phyloP scores from a whole-genome alignment of 2,329 filamentous ascomycete species.

The Claviceps purpurea region DNA sequence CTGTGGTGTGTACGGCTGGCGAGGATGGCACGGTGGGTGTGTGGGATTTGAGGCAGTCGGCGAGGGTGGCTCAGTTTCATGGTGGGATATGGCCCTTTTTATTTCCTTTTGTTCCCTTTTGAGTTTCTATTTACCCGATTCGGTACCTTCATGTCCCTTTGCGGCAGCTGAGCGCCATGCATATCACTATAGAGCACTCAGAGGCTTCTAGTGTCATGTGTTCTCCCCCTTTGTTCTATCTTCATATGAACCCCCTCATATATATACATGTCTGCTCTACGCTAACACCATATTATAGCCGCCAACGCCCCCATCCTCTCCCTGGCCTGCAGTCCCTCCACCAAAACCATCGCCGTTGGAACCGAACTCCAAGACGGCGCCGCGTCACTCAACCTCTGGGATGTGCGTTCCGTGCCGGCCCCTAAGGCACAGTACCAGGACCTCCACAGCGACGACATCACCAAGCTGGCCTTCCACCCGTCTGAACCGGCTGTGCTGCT shows the following conservation, averaged over 20 bases:
- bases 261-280: constrained; percentile 4
- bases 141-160: neutral
- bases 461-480: constrained; percentile 46
- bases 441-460: constrained; percentile 55
- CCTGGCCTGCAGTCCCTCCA: constrained; percentile 44
- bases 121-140: neutral
- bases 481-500: constrained; percentile 47
- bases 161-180: no score
- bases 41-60: constrained; percentile 47
- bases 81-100: constrained; percentile 22
- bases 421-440: constrained; percentile 45
- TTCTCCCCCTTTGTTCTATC: neutral
- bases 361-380: constrained; percentile 57
- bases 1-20: constrained; percentile 54
- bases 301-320: constrained; percentile 44
- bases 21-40: constrained; percentile 54
- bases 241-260: neutral
- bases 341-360: constrained; percentile 53
- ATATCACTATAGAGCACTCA: no score
- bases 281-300: constrained; percentile 17
- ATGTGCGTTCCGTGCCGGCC: constrained; percentile 36
- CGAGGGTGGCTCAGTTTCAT: constrained; percentile 30
- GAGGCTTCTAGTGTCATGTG: no score
- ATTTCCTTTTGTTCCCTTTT: neutral
- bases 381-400: constrained; percentile 50